Percentiles rank a stretch among this genome's conserved stretches.
Conservation (phyloP, 1,284 basidiomycete species). For the Cryptococcus sp. region DNA sequence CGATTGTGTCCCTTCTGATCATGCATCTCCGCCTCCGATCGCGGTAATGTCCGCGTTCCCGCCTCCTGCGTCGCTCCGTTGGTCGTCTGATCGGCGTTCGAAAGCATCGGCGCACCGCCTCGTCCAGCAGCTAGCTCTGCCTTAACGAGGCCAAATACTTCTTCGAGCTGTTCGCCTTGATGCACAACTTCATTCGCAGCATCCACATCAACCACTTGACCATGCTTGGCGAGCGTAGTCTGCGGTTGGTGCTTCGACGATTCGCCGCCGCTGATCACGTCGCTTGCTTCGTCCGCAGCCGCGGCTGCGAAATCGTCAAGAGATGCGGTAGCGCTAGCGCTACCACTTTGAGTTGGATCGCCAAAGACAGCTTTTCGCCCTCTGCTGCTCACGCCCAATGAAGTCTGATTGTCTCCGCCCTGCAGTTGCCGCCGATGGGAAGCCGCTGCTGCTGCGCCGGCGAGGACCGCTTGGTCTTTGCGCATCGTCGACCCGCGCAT, state of each 20-base stretch:
- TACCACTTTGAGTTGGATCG: slow-evolving; percentile 2
- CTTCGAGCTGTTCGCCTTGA: slow-evolving; percentile 59
- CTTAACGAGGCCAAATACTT: slow-evolving; percentile 82
- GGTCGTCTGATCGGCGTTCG: neutral
- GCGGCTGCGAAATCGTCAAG: neutral
- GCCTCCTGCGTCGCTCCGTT: neutral
- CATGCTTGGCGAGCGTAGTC: neutral
- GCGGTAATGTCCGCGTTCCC: neutral
- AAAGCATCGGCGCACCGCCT: slow-evolving; percentile 25
- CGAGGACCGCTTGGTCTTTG: slow-evolving; percentile 68
- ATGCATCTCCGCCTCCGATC: neutral
- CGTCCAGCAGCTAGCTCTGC: slow-evolving; percentile 66
- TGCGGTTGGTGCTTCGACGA: neutral
- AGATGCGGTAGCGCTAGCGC: neutral
- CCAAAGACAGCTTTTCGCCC: slow-evolving; percentile 27
- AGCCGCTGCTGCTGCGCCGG: slow-evolving; percentile 78
- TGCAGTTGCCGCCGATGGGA: slow-evolving; percentile 60
- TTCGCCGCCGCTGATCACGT: neutral
- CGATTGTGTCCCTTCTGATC: slow-evolving; percentile 1
- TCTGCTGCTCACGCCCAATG: neutral
- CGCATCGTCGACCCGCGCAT: slow-evolving; percentile 76
- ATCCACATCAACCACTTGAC: slow-evolving; percentile 34
- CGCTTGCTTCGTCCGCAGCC: neutral
- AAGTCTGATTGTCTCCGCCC: slow-evolving; percentile 5
- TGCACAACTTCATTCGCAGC: slow-evolving; percentile 39